phyloP scores from a whole-genome alignment of 441 rosid genomes.

The Pelargonium australe region DNA sequence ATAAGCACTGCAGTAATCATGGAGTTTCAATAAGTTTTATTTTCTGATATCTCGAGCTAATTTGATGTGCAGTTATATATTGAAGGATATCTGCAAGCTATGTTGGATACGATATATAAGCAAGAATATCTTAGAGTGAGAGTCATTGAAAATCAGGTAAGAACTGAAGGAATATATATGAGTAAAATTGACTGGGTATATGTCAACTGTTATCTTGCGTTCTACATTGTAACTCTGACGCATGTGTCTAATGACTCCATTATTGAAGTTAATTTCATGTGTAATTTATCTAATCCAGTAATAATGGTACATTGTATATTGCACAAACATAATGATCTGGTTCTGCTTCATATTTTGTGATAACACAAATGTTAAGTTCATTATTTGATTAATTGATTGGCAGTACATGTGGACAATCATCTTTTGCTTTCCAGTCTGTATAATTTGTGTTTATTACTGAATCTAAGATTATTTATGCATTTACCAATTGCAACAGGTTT shows the following conservation, averaged over 20 bases:
- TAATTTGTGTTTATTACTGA: conserved; percentile 1
- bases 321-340: not conserved
- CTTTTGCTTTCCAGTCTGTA: conserved; percentile 9
- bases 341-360: conserved; percentile 2
- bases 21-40: not conserved
- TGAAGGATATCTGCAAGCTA: conserved; percentile 96
- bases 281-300: not conserved
- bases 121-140: conserved; percentile 94
- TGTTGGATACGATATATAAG: conserved; percentile 78
- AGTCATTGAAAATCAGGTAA: conserved; percentile 89
- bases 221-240: not conserved
- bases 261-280: not conserved
- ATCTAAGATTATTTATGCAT: conserved; percentile 5
- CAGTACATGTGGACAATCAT: not conserved
- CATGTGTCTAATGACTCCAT: conserved; percentile 1
- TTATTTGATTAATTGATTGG: not conserved
- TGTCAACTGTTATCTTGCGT: not conserved
- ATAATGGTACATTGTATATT: not conserved
- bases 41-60: conserved; percentile 14
- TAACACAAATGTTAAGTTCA: not conserved
- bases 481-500: conserved; percentile 40
- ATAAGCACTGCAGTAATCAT: not conserved
- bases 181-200: not conserved
- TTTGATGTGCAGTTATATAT: conserved; percentile 59
- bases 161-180: conserved; percentile 5